phyloP scores from a whole-genome alignment of 352 stramenopile species.

The Globisporangium megalacanthum region DNA sequence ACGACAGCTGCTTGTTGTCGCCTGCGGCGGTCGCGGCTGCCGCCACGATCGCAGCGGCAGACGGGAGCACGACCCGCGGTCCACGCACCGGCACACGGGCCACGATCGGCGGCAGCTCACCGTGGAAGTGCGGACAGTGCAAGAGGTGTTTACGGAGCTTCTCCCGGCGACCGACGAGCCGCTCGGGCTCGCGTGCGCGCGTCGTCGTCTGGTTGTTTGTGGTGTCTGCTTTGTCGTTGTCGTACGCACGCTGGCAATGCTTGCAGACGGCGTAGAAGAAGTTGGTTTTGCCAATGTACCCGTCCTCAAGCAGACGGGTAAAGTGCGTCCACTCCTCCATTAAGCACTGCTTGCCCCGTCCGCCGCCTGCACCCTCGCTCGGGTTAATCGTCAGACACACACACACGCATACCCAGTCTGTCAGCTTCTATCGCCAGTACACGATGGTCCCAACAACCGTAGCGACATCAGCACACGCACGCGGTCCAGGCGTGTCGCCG shows the following conservation, averaged over 20 bases:
- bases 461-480: too few relatives aligned
- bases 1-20: too few relatives aligned
- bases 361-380: slow-evolving; percentile 16
- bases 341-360: slow-evolving; percentile 70
- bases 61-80: not conserved
- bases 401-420: not conserved
- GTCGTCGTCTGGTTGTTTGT: slow-evolving; percentile 47
- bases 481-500: too few relatives aligned
- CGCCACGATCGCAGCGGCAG: not conserved
- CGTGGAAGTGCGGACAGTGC: slow-evolving; percentile 59
- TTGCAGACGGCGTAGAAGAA: slow-evolving; percentile 74
- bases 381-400: not conserved
- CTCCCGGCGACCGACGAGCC: slow-evolving; percentile 65
- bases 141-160: slow-evolving; percentile 74
- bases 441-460: too few relatives aligned
- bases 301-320: slow-evolving; percentile 62
- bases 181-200: slow-evolving; percentile 29
- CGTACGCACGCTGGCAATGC: slow-evolving; percentile 59
- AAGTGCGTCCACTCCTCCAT: slow-evolving; percentile 85
- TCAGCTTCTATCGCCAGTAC: not conserved
- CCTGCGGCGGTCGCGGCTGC: not conserved
- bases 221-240: slow-evolving; percentile 46
- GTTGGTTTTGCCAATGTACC: slow-evolving; percentile 81
- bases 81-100: slow-evolving; percentile 14
- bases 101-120: slow-evolving; percentile 50